Base-by-base conservation (phyloP, 352 stramenopile species). In the Plasmopara muralis region DNA sequence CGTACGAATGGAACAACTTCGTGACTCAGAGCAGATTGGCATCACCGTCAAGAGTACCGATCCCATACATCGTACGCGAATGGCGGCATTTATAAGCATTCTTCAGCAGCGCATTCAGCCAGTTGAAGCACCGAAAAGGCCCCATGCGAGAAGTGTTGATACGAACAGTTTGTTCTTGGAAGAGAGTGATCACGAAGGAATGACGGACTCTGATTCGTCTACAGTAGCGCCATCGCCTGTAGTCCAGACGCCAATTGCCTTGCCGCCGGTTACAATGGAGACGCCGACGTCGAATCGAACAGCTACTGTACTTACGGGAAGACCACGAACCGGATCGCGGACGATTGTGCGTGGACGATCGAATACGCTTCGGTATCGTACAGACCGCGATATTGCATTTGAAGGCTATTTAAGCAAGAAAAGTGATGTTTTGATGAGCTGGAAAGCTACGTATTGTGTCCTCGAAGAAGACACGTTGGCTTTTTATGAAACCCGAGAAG, bases 351-450 rank as follows among this genome's bases (percentile, higher is more conserved):
- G 75, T 5, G 56, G 53, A 37, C 68, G 79, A 25, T 87, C 76
- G 0, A 72, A 89, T 47, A 86, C 76, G 0, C 62, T 87, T 44
- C 74, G 79, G 8, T 89, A 89, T 43, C 76, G 79, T 12, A 81
- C 61, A 0, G 71, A 83, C 28, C 62, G 70, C 12, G 77, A 81
- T 9, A 90, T 92, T 35, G 71, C 76, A 10, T 92, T 92, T 50
- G 82, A 92, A 72, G 82, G 82, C 1, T 92, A 92, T 39, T 54
- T 92, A 47, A 85, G 76, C 68, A 88, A 87, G 61, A 92, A 92
- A 55, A 85, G 82, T 47, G 82, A 92, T 34, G 39, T 92, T 43
- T 46, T 92, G 0, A 55, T 72, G 48, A 73, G 53, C n/a, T 92
- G 81, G 81, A 82, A 80, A 29, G 75, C 68, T 0, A 75, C 66